Evolutionary conservation across 1,284 basidiomycete species (phyloP), one percentile per base, ranked within the genome.

Genomic region (Ustilago lituana): DNA sequence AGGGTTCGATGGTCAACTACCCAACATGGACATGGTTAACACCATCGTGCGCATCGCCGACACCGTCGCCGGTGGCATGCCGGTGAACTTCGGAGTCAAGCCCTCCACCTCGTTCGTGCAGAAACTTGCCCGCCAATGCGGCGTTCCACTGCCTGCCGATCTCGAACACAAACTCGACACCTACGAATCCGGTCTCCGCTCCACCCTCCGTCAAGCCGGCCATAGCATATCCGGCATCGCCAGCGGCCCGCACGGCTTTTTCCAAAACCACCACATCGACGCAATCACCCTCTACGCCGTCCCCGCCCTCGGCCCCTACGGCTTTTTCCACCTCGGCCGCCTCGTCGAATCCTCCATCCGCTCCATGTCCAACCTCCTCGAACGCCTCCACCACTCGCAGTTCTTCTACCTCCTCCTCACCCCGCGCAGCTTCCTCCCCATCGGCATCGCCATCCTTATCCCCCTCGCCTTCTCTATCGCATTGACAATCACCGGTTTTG

Each of bases 11-110:
- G 95, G 94, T 4, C 90, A 93, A 26, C 84, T 98, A 39, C 94
- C 96, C 0, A 99, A 99, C 79, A 93, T 97, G 83, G 95, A 99
- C 82, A 86, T 96, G 1, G 83, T 97, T 73, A 96, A 96, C 82
- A 90, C 92, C 0, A 86, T 93, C 40, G 85, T 88, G 3, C 83
- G 89, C 29, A 91, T 98, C 43, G 86, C 92, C 2, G 86, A 87
- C 29, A 88, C 87, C 76, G 88, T 89, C 1, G 89, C 74, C 82
- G 93, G 12, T 4, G 50, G 67, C 7, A 50, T 70, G 33, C 57
- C 61, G 1, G 37, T 57, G 3, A 32, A 27, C 5, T 58, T 70
- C 6, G 53, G 41, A 9, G 39, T 26, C 12, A 44, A 24, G 9
- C 7, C 52, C 7, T 35, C 26, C 19, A 26, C 19, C 15, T 53